These are phyloP conservation scores for Cutaneotrichosporon sp. DNA, from an alignment of 1,284 basidiomycete species.

Conservation along the genomic window DNA sequence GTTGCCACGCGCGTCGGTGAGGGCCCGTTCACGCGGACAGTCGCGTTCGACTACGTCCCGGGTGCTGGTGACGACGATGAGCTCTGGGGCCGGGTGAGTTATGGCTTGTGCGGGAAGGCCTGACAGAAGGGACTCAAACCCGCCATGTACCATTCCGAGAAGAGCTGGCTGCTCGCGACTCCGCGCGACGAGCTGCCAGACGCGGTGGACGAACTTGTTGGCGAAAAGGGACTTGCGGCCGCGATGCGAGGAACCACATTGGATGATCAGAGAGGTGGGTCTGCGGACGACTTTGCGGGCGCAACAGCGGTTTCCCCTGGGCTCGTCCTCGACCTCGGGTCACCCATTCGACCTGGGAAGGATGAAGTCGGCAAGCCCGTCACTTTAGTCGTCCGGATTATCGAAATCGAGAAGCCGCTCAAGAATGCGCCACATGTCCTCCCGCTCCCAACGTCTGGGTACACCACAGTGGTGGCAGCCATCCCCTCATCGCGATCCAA, in stretches of 20 bases:
- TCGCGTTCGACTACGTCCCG: slow-evolving; percentile 53
- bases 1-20: slow-evolving; percentile 33
- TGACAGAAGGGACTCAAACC: slow-evolving; percentile 44
- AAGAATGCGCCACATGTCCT: slow-evolving; percentile 20
- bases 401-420: slow-evolving; percentile 32
- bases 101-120: slow-evolving; percentile 9
- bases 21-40: slow-evolving; percentile 30
- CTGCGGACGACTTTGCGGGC: background rate
- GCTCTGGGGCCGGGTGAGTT: slow-evolving; percentile 49
- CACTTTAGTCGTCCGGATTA: slow-evolving; percentile 19
- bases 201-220: slow-evolving; percentile 36
- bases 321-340: slow-evolving; percentile 38
- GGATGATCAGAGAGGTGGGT: background rate
- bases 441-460: background rate
- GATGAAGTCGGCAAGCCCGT: background rate
- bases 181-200: slow-evolving; percentile 41
- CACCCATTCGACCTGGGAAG: slow-evolving; percentile 12
- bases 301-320: slow-evolving; percentile 17
- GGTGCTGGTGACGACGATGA: slow-evolving; percentile 55
- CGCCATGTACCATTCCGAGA: slow-evolving; percentile 40
- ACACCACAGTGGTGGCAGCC: slow-evolving; percentile 17
- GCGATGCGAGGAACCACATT: background rate
- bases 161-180: slow-evolving; percentile 30
- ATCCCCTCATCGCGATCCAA: slow-evolving; percentile 32
- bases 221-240: background rate